Base-by-base conservation (phyloP, 331 rosid species). In the Malus hybrid region DNA sequence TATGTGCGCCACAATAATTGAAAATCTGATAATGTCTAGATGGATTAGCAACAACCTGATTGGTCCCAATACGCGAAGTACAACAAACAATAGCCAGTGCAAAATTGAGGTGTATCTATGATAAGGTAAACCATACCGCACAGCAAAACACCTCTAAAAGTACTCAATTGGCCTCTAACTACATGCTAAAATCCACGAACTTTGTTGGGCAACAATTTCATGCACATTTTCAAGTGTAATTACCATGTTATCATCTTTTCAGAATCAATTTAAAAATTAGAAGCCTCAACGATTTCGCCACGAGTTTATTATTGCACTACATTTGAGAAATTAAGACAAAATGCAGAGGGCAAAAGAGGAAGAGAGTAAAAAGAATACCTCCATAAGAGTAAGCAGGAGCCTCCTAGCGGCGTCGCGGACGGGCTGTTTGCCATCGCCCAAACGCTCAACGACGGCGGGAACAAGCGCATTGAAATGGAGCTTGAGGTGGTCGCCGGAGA, bases 391-490 rank as follows among this genome's bases (percentile, higher is more conserved):
- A 75, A 95, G 98, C 82, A 95, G 62, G 68, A 95, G 93, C 16
- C 99, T 84, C 46, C 99, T 75, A 0, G 99, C 96, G 24, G 99
- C 98, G 53, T 95, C 99, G 22, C 99, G 94, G 4, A 95, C 99
- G 0, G 99, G 98, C 82, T 95, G 99, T 24, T 95, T 95, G 14
- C 88, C 87, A 69, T 95, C 99, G 26, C 99, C 99, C 29, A 95
- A 84, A 12, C 99, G 98, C 76, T 95, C 96, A 44, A 95, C 99
- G 18, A 86, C 91, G 56, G 99, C 96, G 10, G 99, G 99, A 36
- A 95, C 96, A 34, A 95, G 99, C 1, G 92, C 99, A 78, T 95
- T 95, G 86, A 92, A 92, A 72, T 95, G 98, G 20, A 95, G 90
- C 84, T 95, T 92, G 83, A 95, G 85, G 78, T 90, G 98, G 52